Conservation (phyloP, 768 basidiomycete species). For the Mycena amicta region DNA sequence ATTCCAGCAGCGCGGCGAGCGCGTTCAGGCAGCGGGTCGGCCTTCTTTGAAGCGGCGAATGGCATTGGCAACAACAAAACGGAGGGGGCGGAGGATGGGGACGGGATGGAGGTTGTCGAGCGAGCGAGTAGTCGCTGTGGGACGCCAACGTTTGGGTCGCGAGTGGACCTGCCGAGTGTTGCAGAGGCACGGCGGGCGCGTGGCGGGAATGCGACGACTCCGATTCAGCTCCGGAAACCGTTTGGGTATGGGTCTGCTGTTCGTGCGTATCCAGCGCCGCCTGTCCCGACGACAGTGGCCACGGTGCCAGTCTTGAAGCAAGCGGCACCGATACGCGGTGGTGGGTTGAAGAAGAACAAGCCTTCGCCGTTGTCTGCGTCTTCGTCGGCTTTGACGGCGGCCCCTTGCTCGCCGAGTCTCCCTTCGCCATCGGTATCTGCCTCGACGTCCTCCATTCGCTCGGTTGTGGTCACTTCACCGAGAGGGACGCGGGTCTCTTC, state of each 20-base stretch:
- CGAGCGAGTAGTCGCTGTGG: conserved; percentile 56
- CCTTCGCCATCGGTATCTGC: conserved; percentile 11
- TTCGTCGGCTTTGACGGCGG: conserved; percentile 19
- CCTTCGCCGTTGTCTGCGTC: conserved; percentile 35
- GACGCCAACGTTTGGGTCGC: conserved; percentile 65
- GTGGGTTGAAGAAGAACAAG: conserved; percentile 38
- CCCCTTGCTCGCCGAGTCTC: conserved; percentile 25
- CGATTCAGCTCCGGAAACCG: conserved; percentile 17
- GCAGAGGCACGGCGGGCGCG: conserved; percentile 44
- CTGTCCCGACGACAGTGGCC: conserved; percentile 6
- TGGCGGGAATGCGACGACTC: conserved; percentile 43
- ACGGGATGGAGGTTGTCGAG: conserved; percentile 40
- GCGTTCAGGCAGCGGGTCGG: conserved; percentile 25
- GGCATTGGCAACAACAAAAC: conserved; percentile 1
- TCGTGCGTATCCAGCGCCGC: too few relatives aligned
- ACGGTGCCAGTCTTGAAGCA: conserved; percentile 29
- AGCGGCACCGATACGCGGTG: conserved; percentile 21
- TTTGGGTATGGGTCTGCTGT: conserved; percentile 11
- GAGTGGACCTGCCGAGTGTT: conserved; percentile 46
- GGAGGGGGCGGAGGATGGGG: conserved; percentile 16
- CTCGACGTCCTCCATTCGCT: background rate
- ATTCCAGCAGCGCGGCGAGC: conserved; percentile 24
- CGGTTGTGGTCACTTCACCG: conserved; percentile 5
- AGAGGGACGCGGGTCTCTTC: conserved; percentile 6
- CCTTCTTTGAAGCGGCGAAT: conserved; percentile 27